These are phyloP conservation scores for Lolium rigidum DNA, from an alignment of 176 grass and related monocot species.

Conservation along the genomic window DNA sequence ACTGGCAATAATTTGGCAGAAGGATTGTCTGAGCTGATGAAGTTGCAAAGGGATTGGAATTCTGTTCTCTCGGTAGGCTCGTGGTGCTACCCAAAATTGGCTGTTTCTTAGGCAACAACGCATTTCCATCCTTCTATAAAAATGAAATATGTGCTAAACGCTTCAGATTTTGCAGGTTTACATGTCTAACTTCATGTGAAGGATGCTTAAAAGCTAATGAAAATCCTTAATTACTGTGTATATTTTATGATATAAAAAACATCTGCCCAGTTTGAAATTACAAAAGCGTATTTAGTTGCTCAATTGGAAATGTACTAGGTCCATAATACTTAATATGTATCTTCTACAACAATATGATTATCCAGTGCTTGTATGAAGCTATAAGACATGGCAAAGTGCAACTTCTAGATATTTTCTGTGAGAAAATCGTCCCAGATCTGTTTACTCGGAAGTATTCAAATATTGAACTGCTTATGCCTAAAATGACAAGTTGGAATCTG, in stretches of 20 bases:
- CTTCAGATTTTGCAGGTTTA: conserved; percentile 18
- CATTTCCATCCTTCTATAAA: neutral
- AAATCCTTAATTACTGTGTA: conserved; percentile 4
- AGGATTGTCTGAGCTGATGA: conserved; percentile 64
- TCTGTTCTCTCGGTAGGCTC: conserved; percentile 74
- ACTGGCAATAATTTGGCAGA: conserved; percentile 45
- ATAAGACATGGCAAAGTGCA: conserved; percentile 72
- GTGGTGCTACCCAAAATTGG: neutral
- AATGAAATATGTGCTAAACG: neutral
- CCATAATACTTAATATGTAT: conserved; percentile 12
- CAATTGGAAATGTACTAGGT: neutral
- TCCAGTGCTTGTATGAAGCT: conserved; percentile 88
- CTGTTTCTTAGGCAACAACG: neutral
- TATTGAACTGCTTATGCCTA: conserved; percentile 34
- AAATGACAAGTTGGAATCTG: conserved; percentile 36
- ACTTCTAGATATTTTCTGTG: conserved; percentile 86
- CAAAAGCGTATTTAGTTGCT: conserved; percentile 10
- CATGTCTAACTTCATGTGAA: neutral
- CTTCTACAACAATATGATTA: conserved; percentile 32
- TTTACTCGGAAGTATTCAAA: conserved; percentile 44
- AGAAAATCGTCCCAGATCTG: conserved; percentile 60
- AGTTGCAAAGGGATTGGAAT: conserved; percentile 69
- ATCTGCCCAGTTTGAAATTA: conserved; percentile 1
- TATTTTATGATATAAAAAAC: neutral
- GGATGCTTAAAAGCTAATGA: neutral